Percentiles rank a stretch among this genome's conserved stretches.
These are phyloP conservation scores for Pseudohyphozyma bogoriensis DNA, from an alignment of 768 basidiomycete species.

Conservation along the genomic window DNA sequence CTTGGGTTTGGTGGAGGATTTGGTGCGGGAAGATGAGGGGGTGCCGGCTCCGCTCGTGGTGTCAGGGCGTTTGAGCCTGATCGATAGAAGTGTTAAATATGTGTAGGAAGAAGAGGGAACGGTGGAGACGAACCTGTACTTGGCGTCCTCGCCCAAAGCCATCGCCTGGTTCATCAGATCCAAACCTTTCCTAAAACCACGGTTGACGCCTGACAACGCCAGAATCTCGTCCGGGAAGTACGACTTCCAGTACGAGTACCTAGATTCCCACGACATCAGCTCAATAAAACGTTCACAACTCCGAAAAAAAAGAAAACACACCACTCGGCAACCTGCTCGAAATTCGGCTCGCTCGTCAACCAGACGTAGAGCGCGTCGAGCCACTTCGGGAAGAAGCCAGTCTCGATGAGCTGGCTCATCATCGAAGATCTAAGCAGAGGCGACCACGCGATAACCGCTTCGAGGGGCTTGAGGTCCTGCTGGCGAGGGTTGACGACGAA, in stretches of 20 bases:
- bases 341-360: constrained; percentile 79
- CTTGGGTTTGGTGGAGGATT: constrained; percentile 37
- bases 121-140: constrained; percentile 24
- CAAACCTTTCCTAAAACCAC: constrained; percentile 76
- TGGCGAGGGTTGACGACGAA: constrained; percentile 83
- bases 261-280: constrained; percentile 6
- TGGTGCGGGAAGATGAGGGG: constrained; percentile 32
- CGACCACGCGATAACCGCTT: constrained; percentile 67
- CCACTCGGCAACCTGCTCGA: constrained; percentile 90
- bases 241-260: constrained; percentile 66
- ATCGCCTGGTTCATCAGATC: constrained; percentile 93
- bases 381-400: constrained; percentile 96
- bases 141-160: constrained; percentile 69
- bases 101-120: not conserved
- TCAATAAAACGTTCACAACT: not conserved
- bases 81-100: not conserved
- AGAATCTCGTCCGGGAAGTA: constrained; percentile 63
- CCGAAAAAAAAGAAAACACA: constrained; percentile 44
- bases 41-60: constrained; percentile 9
- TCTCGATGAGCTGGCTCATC: constrained; percentile 71
- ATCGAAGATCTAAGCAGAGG: constrained; percentile 62
- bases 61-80: constrained; percentile 24
- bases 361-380: constrained; percentile 80
- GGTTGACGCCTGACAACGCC: constrained; percentile 53
- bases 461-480: constrained; percentile 75